Base-by-base conservation (phyloP, 2,329 filamentous ascomycete species). In the Venturia asperata region DNA sequence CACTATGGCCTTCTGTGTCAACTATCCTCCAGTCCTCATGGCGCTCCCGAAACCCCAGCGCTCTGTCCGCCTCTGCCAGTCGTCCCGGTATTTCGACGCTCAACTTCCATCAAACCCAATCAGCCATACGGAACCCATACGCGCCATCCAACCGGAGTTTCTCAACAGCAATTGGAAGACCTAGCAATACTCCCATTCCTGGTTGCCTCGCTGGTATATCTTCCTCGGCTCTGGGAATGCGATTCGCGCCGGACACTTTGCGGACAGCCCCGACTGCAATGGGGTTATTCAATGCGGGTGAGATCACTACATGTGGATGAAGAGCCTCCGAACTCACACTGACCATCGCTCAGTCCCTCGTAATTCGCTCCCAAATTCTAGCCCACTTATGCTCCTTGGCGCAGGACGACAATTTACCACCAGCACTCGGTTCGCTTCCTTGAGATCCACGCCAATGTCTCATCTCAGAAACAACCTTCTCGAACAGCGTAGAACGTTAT, bases 401-500 rank as follows among this genome's bases (percentile, higher is more conserved):
- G 41, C 60, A 68, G 45, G 71, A 74, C 63, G 63, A 21, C 72
- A 74, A 56, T 79, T 78, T 69, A 79, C 77, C n/a, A 58, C 63
- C 34, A 21, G 2, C 17, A 64, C 47, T 13, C 76, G 72, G 66
- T 72, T 74, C 56, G 71, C 71, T 19, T 71, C 72, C 64, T 70
- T 74, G 60, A 72, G 72, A 21, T 65, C 74, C 17, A 73, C 71
- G 37, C 69, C 71, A 34, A 66, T 75, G 61, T 68, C 71, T 2
- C 42, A 63, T 43, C 47, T 64, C 17, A 41, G 17, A 27, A 62
- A 66, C 17, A 19, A 41, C n/a, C 1, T 1, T 27, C 10, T 34
- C 17, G 52, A 70, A 34, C 79, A 81, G 70, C 76, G 76, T 67
- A 75, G 80, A 66, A 75, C 75, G 15, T 68, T 81, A 65, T 80